phyloP scores from a whole-genome alignment of 2,329 filamentous ascomycete species.

The Sclerotinia trifoliorum region DNA sequence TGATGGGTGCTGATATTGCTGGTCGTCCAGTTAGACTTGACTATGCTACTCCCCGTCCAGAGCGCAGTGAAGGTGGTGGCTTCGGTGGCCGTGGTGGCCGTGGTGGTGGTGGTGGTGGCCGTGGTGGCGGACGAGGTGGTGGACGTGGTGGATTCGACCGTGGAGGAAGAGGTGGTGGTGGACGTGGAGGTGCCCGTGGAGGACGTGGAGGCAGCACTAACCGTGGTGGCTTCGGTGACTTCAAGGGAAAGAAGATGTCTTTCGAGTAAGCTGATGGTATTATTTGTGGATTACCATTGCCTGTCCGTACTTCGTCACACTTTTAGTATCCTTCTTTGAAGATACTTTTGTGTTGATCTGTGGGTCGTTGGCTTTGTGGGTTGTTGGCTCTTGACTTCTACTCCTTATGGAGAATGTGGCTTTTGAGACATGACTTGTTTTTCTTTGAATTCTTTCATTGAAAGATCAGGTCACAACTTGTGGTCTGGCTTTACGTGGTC shows the following conservation, averaged over 20 bases:
- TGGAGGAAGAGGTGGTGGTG: conserved; percentile 44
- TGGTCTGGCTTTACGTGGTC: conserved; percentile 39
- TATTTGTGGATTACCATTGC: conserved; percentile 27
- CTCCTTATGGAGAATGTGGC: conserved; percentile 41
- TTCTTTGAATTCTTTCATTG: conserved; percentile 11
- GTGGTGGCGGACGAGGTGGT: conserved; percentile 35
- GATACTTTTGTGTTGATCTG: conserved; percentile 33
- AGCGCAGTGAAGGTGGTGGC: conserved; percentile 48
- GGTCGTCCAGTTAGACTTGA: conserved; percentile 67
- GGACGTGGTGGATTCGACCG: conserved; percentile 41
- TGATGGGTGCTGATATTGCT: conserved; percentile 62
- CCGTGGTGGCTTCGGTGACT: conserved; percentile 57
- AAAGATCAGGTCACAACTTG: conserved; percentile 31
- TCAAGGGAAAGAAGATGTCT: conserved; percentile 55
- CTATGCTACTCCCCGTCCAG: conserved; percentile 60
- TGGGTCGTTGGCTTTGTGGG: conserved; percentile 42
- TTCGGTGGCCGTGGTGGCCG: conserved; percentile 46
- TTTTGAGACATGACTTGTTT: conserved; percentile 40
- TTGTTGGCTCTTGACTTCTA: conserved; percentile 43
- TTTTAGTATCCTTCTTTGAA: conserved; percentile 24
- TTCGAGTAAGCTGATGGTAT: conserved; percentile 33
- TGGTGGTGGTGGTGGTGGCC: conserved; percentile 45
- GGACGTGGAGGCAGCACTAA: conserved; percentile 47
- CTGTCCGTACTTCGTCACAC: conserved; percentile 36
- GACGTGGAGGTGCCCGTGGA: conserved; percentile 44